These are phyloP conservation scores for Polytrichum formosum DNA, from an alignment of 225 moss, liverwort and hornwort genomes.

Conservation along the genomic window DNA sequence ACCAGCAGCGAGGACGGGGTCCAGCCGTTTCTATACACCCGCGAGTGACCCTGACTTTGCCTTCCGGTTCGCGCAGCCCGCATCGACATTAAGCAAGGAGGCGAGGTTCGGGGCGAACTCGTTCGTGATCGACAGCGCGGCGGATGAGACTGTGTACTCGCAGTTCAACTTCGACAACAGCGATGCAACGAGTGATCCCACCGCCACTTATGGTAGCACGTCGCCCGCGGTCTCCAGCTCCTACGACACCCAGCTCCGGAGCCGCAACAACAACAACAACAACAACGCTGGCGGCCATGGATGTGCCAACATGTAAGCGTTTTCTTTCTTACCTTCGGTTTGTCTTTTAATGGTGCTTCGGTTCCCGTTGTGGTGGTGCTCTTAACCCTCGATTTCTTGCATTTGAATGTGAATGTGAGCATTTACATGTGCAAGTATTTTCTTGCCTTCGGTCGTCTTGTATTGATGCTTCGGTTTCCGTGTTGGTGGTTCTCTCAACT, in stretches of 20 bases:
- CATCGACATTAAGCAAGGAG: neutral
- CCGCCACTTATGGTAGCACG: constrained; percentile 45
- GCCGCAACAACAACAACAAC: constrained; percentile 10
- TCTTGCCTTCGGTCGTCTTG: too few species aligned
- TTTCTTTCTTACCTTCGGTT: too few species aligned
- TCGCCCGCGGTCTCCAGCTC: constrained; percentile 14
- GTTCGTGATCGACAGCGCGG: constrained; percentile 12
- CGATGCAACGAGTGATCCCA: constrained; percentile 45
- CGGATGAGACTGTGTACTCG: constrained; percentile 22
- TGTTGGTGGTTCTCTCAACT: too few species aligned
- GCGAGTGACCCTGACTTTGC: constrained; percentile 45
- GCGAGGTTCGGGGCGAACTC: constrained; percentile 10
- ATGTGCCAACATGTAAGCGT: constrained; percentile 39
- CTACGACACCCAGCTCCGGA: constrained; percentile 9
- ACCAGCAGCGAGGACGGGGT: constrained; percentile 13
- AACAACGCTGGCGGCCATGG: constrained; percentile 15
- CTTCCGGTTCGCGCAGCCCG: constrained; percentile 47
- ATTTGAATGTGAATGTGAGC: neutral
- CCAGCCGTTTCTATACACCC: constrained; percentile 35
- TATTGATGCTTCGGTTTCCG: too few species aligned
- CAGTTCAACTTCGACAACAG: constrained; percentile 53
- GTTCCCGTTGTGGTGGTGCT: too few species aligned
- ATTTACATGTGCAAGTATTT: too few species aligned
- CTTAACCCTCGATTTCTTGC: neutral
- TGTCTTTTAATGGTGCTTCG: too few species aligned